Evolutionary conservation across 83 land plant species (phyloP), one percentile per base, ranked within the genome.

Genomic region (Diphasiastrum complanatum): DNA sequence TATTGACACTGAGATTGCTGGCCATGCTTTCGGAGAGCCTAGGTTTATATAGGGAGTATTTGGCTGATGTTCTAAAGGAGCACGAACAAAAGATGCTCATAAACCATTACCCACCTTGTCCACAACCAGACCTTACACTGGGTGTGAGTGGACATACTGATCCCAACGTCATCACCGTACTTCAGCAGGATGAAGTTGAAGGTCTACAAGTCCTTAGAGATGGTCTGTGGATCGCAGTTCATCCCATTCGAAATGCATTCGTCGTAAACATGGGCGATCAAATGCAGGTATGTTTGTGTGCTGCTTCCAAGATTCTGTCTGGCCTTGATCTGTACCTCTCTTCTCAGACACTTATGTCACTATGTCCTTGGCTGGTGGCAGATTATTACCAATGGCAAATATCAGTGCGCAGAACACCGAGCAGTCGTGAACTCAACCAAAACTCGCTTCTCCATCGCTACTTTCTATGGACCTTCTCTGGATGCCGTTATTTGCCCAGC

Each of bases 41-140:
- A n/a, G n/a, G n/a, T n/a, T n/a, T n/a, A n/a, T n/a, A n/a, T n/a
- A n/a, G n/a, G n/a, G n/a, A n/a, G n/a, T n/a, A n/a, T n/a, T n/a
- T n/a, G n/a, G n/a, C n/a, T n/a, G n/a, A n/a, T n/a, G n/a, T n/a
- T n/a, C n/a, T n/a, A n/a, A n/a, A n/a, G n/a, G 55, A 31, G 18
- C 6, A 41, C 47, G 46, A 23, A 56, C 81, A 81, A 35, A 32
- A 62, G 20, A 3, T 72, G 2, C 50, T 40, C 3, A 69, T 71
- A 23, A 83, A 83, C 47, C 57, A 51, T 33, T 80, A 80, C 46
- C 87, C 87, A 0, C 72, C 55, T 5, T 83, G 87, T 45, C 84
- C 84, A 1, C 65, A 80, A 71, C 87, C 84, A 8, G 84, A 80
- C 1, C 77, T 67, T 11, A 74, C 75, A 29, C 63, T 80, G 68